A percentile compares a stretch with the other conserved stretches of the same genome.
Evolutionary conservation across 495 filamentous ascomycete genomes (phyloP).

Genomic region (Hamigera avellanea): DNA sequence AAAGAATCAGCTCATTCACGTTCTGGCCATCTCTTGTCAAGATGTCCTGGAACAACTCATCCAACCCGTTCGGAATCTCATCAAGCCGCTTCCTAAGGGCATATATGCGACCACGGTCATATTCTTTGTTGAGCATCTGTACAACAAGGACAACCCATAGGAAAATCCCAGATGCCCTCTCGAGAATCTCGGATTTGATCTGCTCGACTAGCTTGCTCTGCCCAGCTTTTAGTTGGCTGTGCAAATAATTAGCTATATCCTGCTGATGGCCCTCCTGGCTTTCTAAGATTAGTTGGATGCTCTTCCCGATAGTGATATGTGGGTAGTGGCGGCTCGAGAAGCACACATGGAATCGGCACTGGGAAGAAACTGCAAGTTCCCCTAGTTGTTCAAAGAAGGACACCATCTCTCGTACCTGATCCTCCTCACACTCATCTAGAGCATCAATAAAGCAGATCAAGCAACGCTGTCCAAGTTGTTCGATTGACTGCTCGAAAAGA

Average conservation of each 20-base stretch:
- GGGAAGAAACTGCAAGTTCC: constrained; percentile 6
- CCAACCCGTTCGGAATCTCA: constrained; percentile 22
- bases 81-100: constrained; percentile 14
- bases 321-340: constrained; percentile 44
- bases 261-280: constrained; percentile 15
- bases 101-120: constrained; percentile 11
- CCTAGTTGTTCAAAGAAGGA: constrained; percentile 25
- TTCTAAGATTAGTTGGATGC: constrained; percentile 17
- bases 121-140: constrained; percentile 31
- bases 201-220: constrained; percentile 5
- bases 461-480: constrained; percentile 7
- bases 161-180: constrained; percentile 33
- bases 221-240: constrained; percentile 10
- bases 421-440: constrained; percentile 28
- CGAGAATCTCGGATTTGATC: constrained; percentile 16
- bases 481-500: constrained; percentile 10
- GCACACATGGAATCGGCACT: constrained; percentile 17
- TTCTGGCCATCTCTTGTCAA: constrained; percentile 16
- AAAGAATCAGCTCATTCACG: constrained; percentile 17
- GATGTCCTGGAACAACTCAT: constrained; percentile 29
- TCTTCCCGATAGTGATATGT: constrained; percentile 23
- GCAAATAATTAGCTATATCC: constrained; percentile 15
- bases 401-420: constrained; percentile 24
- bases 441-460: constrained; percentile 29
- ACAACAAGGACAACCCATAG: constrained; percentile 38